These are phyloP conservation scores for Triticum timopheevii DNA, from an alignment of 176 grass and related monocot species.

Conservation along the genomic window DNA sequence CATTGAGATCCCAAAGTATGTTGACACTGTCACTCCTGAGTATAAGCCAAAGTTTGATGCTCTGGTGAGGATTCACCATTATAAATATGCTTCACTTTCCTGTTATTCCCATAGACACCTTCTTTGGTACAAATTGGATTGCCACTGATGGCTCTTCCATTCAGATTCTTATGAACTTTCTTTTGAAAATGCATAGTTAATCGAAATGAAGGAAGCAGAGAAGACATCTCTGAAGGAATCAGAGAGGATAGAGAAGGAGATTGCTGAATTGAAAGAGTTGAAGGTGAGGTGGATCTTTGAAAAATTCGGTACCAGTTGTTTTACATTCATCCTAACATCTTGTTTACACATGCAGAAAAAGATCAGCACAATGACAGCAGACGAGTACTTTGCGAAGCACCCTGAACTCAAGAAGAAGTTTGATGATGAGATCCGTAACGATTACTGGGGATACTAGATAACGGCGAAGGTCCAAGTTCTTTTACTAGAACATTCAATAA, in stretches of 20 bases:
- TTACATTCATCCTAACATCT: not conserved
- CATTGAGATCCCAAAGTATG: slow-evolving; percentile 89
- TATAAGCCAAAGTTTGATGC: slow-evolving; percentile 91
- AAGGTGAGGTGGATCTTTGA: slow-evolving; percentile 50
- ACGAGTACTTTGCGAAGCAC: slow-evolving; percentile 88
- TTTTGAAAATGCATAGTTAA: slow-evolving; percentile 32
- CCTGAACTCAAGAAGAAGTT: slow-evolving; percentile 92
- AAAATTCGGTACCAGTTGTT: not conserved
- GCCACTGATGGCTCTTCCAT: not conserved
- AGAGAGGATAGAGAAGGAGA: slow-evolving; percentile 79
- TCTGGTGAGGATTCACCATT: slow-evolving; percentile 47
- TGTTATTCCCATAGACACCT: not conserved
- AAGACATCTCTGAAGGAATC: slow-evolving; percentile 62
- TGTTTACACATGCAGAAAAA: slow-evolving; percentile 55
- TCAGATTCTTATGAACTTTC: not conserved
- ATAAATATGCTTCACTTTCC: not conserved
- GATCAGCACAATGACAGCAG: slow-evolving; percentile 88
- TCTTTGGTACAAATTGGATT: not conserved
- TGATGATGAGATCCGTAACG: slow-evolving; percentile 82
- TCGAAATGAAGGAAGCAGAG: slow-evolving; percentile 78
- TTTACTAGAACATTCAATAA: slow-evolving; percentile 32
- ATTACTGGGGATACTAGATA: slow-evolving; percentile 83
- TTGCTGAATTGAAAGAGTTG: slow-evolving; percentile 79
- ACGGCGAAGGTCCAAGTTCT: not conserved
- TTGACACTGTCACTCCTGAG: slow-evolving; percentile 82